Evolutionary conservation across 306 rosid genomes (phyloP).

Genomic region (Carpinus viminea): DNA sequence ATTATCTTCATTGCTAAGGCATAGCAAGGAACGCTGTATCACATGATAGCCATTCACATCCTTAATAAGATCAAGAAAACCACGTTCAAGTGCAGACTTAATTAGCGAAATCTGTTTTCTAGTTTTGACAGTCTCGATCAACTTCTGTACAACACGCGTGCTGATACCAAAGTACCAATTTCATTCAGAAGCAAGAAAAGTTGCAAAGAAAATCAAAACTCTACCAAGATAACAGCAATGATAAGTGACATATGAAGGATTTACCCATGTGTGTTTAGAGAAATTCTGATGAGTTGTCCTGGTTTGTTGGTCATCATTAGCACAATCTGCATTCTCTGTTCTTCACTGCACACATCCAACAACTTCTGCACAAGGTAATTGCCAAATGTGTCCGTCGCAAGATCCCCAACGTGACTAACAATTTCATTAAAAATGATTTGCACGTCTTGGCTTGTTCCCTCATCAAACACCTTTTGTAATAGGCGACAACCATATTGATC

Average conservation of each 20-base stretch:
- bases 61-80: constrained; percentile 65
- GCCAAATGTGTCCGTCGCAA: constrained; percentile 68
- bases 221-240: background rate
- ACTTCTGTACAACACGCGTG: constrained; percentile 76
- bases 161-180: constrained; percentile 34
- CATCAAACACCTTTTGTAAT: constrained; percentile 57
- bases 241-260: constrained; percentile 2
- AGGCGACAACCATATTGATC: constrained; percentile 74
- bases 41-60: constrained; percentile 70
- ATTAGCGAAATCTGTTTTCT: constrained; percentile 37
- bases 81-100: constrained; percentile 53
- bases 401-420: constrained; percentile 56
- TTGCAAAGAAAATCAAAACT: background rate
- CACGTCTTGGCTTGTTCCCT: constrained; percentile 49
- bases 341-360: constrained; percentile 53
- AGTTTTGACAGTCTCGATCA: constrained; percentile 56
- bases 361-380: constrained; percentile 86
- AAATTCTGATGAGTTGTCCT: constrained; percentile 57
- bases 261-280: constrained; percentile 70
- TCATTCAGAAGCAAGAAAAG: constrained; percentile 9
- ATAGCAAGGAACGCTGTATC: constrained; percentile 66
- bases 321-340: constrained; percentile 57
- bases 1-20: constrained; percentile 54
- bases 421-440: constrained; percentile 51
- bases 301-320: constrained; percentile 44